phyloP scores from a whole-genome alignment of 768 basidiomycete genomes.

The Lactarius evosmus region DNA sequence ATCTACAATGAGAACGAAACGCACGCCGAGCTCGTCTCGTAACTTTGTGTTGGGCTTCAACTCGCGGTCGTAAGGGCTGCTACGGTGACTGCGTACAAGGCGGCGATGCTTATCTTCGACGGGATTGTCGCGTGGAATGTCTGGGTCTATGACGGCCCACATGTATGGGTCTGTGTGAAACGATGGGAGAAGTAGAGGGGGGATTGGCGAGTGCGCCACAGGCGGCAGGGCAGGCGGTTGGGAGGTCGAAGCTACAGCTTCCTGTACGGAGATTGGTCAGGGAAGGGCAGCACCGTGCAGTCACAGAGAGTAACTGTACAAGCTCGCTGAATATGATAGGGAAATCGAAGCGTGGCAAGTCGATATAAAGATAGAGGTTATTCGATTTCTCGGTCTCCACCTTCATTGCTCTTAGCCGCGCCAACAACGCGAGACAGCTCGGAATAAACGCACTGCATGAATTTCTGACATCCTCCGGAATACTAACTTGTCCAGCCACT shows the following conservation, averaged over 20 bases:
- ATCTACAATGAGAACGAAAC: conserved; percentile 32
- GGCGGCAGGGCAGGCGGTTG: conserved; percentile 43
- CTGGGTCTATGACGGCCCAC: conserved; percentile 90
- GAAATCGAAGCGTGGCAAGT: conserved; percentile 94
- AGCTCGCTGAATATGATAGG: conserved; percentile 94
- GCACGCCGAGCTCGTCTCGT: conserved; percentile 85
- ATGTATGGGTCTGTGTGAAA: conserved; percentile 66
- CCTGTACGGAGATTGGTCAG: conserved; percentile 9
- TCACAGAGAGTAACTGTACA: conserved; percentile 41
- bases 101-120: conserved; percentile 97
- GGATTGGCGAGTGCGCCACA: conserved; percentile 41
- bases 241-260: conserved; percentile 24
- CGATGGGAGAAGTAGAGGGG: conserved; percentile 45
- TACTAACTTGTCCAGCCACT: conserved; percentile 92
- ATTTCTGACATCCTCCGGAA: conserved; percentile 95
- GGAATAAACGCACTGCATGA: conserved; percentile 63
- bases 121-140: conserved; percentile 87
- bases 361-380: conserved; percentile 93
- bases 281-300: background rate
- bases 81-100: conserved; percentile 90
- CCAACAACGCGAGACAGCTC: background rate
- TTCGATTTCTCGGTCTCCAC: conserved; percentile 89
- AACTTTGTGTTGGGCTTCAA: conserved; percentile 96
- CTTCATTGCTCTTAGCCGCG: conserved; percentile 39
- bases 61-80: conserved; percentile 92